These are phyloP conservation scores for Penicillium ochrochloron DNA, from an alignment of 495 filamentous ascomycete species.

Conservation along the genomic window DNA sequence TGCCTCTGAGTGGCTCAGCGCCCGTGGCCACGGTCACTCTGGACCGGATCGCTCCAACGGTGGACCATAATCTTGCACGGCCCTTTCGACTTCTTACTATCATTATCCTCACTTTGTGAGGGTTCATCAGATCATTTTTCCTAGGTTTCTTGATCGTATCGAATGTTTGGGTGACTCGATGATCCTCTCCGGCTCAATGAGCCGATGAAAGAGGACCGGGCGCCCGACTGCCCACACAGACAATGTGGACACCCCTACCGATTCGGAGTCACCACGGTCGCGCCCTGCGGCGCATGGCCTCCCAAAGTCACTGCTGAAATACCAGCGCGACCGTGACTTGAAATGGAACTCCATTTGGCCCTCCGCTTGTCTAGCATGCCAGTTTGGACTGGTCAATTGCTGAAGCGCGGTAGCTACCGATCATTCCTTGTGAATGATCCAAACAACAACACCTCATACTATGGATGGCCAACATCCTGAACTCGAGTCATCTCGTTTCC, in stretches of 20 bases:
- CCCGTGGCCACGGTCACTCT: constrained; percentile 52
- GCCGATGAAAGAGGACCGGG: constrained; percentile 19
- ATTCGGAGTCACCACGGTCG: constrained; percentile 21
- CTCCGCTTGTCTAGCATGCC: constrained; percentile 1
- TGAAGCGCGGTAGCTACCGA: constrained; percentile 3
- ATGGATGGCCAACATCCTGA: constrained; percentile 7
- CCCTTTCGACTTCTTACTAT: background rate
- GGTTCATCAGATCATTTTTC: background rate
- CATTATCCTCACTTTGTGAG: background rate
- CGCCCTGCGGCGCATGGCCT: background rate
- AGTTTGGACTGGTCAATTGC: constrained; percentile 14
- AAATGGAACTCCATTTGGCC: background rate
- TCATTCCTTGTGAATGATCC: constrained; percentile 9
- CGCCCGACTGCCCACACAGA: constrained; percentile 14
- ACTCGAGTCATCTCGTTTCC: constrained; percentile 3
- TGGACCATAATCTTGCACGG: constrained; percentile 36
- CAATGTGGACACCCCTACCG: constrained; percentile 14
- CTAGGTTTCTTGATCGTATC: constrained; percentile 8
- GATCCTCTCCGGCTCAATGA: constrained; percentile 12
- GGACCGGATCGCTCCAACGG: constrained; percentile 44
- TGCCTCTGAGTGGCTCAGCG: constrained; percentile 65
- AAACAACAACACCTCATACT: background rate
- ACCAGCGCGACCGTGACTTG: constrained; percentile 16
- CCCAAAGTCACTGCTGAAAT: constrained; percentile 13
- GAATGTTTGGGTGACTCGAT: constrained; percentile 22